phyloP scores from a whole-genome alignment of 2,329 filamentous ascomycete genomes.

The Penicillium sclerotiorum region DNA sequence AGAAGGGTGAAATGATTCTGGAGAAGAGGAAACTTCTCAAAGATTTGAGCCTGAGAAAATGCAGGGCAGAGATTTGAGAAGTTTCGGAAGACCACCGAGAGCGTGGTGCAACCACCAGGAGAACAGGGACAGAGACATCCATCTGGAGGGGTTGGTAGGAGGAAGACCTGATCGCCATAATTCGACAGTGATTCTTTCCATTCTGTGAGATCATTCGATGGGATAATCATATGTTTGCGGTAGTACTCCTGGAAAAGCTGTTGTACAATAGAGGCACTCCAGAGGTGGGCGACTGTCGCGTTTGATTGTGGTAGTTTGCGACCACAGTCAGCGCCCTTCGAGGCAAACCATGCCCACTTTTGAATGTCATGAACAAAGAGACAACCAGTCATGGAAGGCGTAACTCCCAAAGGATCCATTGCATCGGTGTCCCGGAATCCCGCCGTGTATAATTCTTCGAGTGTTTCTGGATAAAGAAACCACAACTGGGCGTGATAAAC shows the following conservation, averaged over 20 bases:
- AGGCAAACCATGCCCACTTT: not conserved
- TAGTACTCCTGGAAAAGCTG: not conserved
- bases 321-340: not conserved
- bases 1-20: not conserved
- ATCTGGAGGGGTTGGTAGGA: not conserved
- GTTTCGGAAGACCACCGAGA: slow-evolving; percentile 1
- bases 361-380: not conserved
- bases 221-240: no score
- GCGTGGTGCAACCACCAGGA: slow-evolving; percentile 1
- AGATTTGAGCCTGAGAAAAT: not conserved
- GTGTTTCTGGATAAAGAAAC: not conserved
- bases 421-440: not conserved
- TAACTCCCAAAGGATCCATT: not conserved
- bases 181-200: not conserved
- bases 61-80: no score
- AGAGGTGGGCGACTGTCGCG: not conserved
- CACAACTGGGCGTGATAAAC: not conserved
- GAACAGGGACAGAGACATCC: slow-evolving; percentile 5
- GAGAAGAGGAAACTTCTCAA: not conserved
- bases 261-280: not conserved
- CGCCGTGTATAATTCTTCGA: not conserved
- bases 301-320: not conserved
- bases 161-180: not conserved
- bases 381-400: not conserved
- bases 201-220: not conserved